Conservation (phyloP, 805 yeast genomes). For the Saccharomycopsis javanensis region DNA sequence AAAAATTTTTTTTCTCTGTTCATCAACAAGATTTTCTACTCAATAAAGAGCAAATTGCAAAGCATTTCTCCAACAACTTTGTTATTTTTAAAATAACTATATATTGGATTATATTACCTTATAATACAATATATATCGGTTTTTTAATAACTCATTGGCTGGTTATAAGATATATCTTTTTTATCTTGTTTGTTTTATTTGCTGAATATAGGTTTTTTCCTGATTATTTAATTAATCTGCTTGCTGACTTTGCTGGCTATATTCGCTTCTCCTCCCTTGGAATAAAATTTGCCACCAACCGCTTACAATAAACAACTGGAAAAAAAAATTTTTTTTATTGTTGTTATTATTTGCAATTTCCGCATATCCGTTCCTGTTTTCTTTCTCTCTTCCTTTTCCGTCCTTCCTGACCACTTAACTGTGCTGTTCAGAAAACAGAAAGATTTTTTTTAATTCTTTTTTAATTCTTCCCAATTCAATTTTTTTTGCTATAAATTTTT, state of each 20-base stretch:
- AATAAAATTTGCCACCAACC: neutral
- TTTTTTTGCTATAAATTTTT: neutral
- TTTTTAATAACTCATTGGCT: neutral
- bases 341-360: neutral
- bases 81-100: neutral
- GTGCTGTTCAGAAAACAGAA: slow-evolving; percentile 27
- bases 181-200: neutral
- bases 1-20: neutral
- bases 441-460: slow-evolving; percentile 2
- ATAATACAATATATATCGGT: neutral
- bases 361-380: neutral
- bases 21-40: neutral
- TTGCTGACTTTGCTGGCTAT: neutral
- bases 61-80: neutral
- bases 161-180: neutral
- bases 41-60: neutral
- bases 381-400: neutral
- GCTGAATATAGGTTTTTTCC: neutral
- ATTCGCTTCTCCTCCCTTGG: neutral
- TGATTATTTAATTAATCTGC: neutral
- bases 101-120: neutral
- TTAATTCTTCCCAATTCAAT: neutral
- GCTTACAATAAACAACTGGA: neutral
- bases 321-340: too few relatives aligned
- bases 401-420: slow-evolving; percentile 29